Percentiles rank a stretch among this genome's conserved stretches.
These are phyloP conservation scores for Pichia sp. DNA, from an alignment of 1,139 yeast species.

Conservation along the genomic window DNA sequence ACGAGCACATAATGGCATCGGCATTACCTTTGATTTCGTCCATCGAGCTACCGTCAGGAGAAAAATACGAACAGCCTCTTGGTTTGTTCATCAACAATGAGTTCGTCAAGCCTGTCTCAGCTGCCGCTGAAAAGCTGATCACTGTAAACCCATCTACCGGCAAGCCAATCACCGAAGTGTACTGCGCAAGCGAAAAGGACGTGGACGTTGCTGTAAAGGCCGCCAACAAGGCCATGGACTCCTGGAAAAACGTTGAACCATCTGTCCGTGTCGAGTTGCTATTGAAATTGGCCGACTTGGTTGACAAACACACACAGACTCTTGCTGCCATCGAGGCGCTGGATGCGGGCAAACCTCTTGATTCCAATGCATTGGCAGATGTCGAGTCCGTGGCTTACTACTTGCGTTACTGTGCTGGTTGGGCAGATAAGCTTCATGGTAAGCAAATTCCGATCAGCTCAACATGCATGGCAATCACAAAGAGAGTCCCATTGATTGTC, in stretches of 20 bases:
- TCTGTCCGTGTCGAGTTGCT: slow-evolving; percentile 43
- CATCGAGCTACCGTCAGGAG: slow-evolving; percentile 30
- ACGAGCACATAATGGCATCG: background rate
- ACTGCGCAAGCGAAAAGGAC: slow-evolving; percentile 53
- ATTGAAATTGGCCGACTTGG: slow-evolving; percentile 48
- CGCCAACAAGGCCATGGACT: slow-evolving; percentile 65
- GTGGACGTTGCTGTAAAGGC: slow-evolving; percentile 73
- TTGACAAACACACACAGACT: slow-evolving; percentile 45
- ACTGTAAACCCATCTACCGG: slow-evolving; percentile 52
- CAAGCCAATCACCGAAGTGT: slow-evolving; percentile 46
- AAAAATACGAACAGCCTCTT: slow-evolving; percentile 41
- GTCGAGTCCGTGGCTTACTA: slow-evolving; percentile 56
- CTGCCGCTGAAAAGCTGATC: slow-evolving; percentile 37
- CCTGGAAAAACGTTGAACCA: slow-evolving; percentile 46
- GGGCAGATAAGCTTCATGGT: slow-evolving; percentile 73
- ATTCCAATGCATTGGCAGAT: slow-evolving; percentile 53
- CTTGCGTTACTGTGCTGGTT: slow-evolving; percentile 74
- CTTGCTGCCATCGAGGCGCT: slow-evolving; percentile 54
- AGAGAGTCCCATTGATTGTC: slow-evolving; percentile 73
- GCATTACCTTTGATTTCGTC: slow-evolving; percentile 10
- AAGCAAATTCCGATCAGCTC: slow-evolving; percentile 64
- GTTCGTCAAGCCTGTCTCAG: slow-evolving; percentile 38
- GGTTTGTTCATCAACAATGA: slow-evolving; percentile 57
- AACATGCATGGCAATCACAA: slow-evolving; percentile 67
- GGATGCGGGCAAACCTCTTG: slow-evolving; percentile 59